phyloP scores from a whole-genome alignment of 2,329 filamentous ascomycete species.

The Ophiobolus disseminans region DNA sequence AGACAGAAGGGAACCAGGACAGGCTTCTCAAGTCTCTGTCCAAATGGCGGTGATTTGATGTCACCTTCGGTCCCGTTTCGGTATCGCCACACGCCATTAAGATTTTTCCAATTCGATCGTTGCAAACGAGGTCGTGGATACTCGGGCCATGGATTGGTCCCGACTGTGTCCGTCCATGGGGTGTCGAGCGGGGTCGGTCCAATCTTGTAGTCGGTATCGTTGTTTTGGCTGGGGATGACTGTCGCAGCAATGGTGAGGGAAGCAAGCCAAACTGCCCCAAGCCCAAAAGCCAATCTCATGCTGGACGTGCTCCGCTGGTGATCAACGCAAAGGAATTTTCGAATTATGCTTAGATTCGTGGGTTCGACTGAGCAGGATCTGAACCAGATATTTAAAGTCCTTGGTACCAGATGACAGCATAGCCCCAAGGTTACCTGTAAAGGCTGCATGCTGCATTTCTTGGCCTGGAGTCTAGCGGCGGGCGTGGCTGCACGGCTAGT shows the following conservation, averaged over 20 bases:
- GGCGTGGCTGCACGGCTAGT: constrained; percentile 36
- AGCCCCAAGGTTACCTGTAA: constrained; percentile 21
- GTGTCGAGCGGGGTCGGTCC: constrained; percentile 47
- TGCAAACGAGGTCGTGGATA: constrained; percentile 65
- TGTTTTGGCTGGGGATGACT: constrained; percentile 29
- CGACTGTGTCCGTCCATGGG: constrained; percentile 60
- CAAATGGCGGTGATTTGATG: constrained; percentile 54
- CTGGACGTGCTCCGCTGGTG: constrained; percentile 1
- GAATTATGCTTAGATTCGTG: neutral
- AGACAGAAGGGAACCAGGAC: constrained; percentile 63
- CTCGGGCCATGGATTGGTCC: constrained; percentile 64
- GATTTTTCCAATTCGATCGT: constrained; percentile 61
- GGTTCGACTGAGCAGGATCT: neutral
- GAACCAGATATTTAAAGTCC: constrained; percentile 30
- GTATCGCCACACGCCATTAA: constrained; percentile 67
- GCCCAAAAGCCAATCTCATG: constrained; percentile 25
- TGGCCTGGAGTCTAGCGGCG: constrained; percentile 33
- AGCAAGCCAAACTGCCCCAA: constrained; percentile 20
- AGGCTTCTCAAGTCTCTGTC: constrained; percentile 50
- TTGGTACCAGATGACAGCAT: constrained; percentile 19
- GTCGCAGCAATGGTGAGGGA: constrained; percentile 15
- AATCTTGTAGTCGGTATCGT: constrained; percentile 39
- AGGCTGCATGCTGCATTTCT: constrained; percentile 27
- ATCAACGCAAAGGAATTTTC: neutral
- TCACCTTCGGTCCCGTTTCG: constrained; percentile 52